Evolutionary conservation across 495 filamentous ascomycete genomes (phyloP), one percentile per base, ranked within the genome.

Genomic region (Penicillium bialowiezense): DNA sequence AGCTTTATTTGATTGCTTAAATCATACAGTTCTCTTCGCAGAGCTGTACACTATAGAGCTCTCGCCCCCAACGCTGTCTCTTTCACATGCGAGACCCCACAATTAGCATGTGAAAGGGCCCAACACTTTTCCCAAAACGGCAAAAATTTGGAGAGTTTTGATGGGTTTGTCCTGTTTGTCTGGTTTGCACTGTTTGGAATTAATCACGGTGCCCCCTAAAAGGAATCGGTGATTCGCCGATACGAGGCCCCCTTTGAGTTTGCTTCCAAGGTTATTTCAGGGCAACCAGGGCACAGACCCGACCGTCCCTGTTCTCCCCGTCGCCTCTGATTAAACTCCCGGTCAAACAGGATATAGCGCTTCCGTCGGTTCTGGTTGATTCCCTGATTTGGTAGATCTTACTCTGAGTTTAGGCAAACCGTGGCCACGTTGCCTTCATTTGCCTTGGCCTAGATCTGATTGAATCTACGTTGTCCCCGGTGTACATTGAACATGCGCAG

Each of bases 91-190:
- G 2, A 44, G 8, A 4, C 23, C 28, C 42, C 42, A 44, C 42
- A 26, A 44, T 23, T 34, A 7, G 31, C 42, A 44, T 44, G 42
- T 44, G 42, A 44, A 34, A 24, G 41, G n/a, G 7, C 17, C 29
- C 41, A 32, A 8, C 21, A 21, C 3, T 13, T 44, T 44, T 44
- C 42, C 42, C 42, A 44, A 44, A 28, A 44, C 4, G 32, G 32
- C 23, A 19, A n/a, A 8, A 2, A 23, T 34, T 19, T 18, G 19
- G 42, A 26, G 23, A 26, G 3, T 26, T 8, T 8, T 3, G 23
- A 26, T 9, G 12, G 5, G 18, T 21, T 21, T 21, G 20, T 17
- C 9, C 5, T 0, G 15, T 37, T 18, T 39, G 23, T 26, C 18
- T 21, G 5, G 18, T 21, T 21, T 21, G 20, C 36, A 3, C 12